Base-by-base conservation (phyloP, 306 rosid species). In the Cicer cuneatum region DNA sequence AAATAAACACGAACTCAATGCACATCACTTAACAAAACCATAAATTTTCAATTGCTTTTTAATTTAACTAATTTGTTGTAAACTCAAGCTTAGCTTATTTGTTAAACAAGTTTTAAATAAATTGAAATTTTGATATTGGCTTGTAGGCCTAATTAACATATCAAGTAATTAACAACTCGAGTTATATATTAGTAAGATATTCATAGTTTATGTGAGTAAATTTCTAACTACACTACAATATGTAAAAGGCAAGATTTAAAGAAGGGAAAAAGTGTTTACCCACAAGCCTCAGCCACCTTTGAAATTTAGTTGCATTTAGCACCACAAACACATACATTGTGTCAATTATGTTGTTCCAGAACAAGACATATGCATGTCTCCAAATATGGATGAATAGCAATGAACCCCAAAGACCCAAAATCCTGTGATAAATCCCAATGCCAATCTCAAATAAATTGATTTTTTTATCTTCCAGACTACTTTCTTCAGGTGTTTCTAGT, bases 361-460 rank as follows among this genome's bases (percentile, higher is more conserved):
- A 54, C 24, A 43, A 41, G 48, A 52, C 33, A 52, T 76, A 76
- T 1, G 45, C 3, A 42, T 41, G 66, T 18, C 73, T 66, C 67
- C 80, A 66, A 33, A 46, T 42, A 0, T 7, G 47, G 21, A 0
- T 76, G 41, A 76, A 15, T 6, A 76, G 35, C 14, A 76, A 10
- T 10, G 67, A 66, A 12, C 80, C 67, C 5, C 43, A 54, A 0
- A 41, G 63, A 0, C 39, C 9, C 39, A 65, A 65, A 65, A 65
- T 65, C 66, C 73, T 6, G 54, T 53, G 10, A 42, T 54, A 19
- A 76, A 76, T 67, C 80, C 80, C 8, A 56, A 11, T 66, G 29
- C 0, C 49, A 66, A 42, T 10, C 74, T 45, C 38, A 19, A 45
- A 56, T 67, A 67, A 45, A 67, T 18, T 4, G 53, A 0, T n/a